Base-by-base conservation (phyloP, 345 rosid species). In the Eutrema yunnanense region DNA sequence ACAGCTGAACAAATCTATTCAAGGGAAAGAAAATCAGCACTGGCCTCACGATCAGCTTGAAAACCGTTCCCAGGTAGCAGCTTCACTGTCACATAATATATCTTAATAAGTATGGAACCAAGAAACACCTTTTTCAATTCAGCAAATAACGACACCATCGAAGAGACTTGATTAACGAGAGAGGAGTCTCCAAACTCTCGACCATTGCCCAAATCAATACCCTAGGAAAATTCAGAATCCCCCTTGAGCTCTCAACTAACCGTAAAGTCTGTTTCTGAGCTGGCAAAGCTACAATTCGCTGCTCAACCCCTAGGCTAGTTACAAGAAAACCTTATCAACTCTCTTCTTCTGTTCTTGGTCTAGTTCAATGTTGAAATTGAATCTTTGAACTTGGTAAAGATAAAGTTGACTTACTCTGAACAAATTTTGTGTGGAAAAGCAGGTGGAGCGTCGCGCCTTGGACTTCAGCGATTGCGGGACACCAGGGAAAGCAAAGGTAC, bases 381-480 rank as follows among this genome's bases (percentile, higher is more conserved):
- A 50, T 60, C 33, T 42, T 42, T 60, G 40, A 67, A 34, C 49
- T 66, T 40, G 43, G 68, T 50, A 42, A 69, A 55, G 41, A 54
- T 36, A 52, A 22, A 48, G 34, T 8, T 30, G 43, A 42, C 58
- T 50, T 55, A 5, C 48, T 27, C 50, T 22, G 41, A 67, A 54
- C 70, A 63, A 71, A 36, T n/a, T 40, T 4, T 51, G 27, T 41
- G 9, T 63, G 65, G 62, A n/a, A 71, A 40, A 74, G 85, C 88
- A 96, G 99, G 81, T 84, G 19, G 99, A 91, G 77, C 77, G 94
- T 14, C 97, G 99, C 1, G 65, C 77, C 10, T 92, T 96, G 5
- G 99, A 96, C 80, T 96, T 96, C 78, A 92, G 91, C 42, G 99
- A 96, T 65, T 96, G 99, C 29, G 98, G 80, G 66, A 90, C 91